Percentiles rank a stretch among this genome's conserved stretches.
These are phyloP conservation scores for Leishmania tarentolae DNA, from an alignment of 208 protist genomes.

Conservation along the genomic window DNA sequence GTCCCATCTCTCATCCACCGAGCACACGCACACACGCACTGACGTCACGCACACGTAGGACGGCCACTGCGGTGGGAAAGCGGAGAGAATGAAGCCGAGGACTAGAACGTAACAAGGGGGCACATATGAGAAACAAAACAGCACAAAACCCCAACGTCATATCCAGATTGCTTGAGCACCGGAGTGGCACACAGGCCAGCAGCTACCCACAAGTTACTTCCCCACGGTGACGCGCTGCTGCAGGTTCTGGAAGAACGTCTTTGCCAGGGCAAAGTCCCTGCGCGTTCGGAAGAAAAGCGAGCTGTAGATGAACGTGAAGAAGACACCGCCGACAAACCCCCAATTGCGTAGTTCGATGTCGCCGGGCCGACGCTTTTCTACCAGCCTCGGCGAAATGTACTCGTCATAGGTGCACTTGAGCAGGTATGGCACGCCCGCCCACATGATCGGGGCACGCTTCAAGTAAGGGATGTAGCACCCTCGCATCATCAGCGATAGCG, in stretches of 20 bases:
- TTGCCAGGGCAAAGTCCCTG: constrained; percentile 38
- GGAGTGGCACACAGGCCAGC: not conserved
- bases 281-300: constrained; percentile 65
- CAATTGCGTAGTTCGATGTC: constrained; percentile 81
- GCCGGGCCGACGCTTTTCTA: constrained; percentile 48
- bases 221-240: not conserved
- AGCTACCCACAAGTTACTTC: not conserved
- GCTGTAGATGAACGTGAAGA: constrained; percentile 79
- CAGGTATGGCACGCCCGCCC: constrained; percentile 62
- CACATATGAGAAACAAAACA: not conserved
- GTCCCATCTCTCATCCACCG: not conserved
- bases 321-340: constrained; percentile 83
- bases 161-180: not conserved
- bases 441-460: constrained; percentile 53
- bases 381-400: constrained; percentile 67
- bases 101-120: not conserved
- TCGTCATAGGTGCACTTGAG: constrained; percentile 80
- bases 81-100: not conserved
- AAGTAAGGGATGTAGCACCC: constrained; percentile 64
- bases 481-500: constrained; percentile 70
- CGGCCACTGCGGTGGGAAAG: not conserved
- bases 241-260: constrained; percentile 40
- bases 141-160: not conserved
- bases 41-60: not conserved
- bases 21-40: not conserved